Conservation (phyloP, 2,329 filamentous ascomycete genomes). For the Xylaria polymorpha region DNA sequence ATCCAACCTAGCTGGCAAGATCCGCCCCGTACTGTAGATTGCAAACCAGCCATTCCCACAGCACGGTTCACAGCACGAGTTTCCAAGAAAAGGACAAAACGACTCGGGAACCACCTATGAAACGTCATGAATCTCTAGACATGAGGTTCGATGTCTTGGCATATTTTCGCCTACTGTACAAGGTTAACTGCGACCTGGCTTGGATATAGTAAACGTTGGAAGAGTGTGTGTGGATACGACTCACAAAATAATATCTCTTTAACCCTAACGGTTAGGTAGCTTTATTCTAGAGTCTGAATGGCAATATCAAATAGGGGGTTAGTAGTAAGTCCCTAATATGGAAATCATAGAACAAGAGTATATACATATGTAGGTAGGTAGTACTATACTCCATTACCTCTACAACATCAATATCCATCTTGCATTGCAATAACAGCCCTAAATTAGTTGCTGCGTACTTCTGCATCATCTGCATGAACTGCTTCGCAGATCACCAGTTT, state of each 20-base stretch:
- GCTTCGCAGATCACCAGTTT: neutral
- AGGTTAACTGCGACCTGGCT: neutral
- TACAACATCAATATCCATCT: too few relatives aligned
- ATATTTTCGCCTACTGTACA: neutral
- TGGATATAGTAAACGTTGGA: neutral
- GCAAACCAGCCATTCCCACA: neutral
- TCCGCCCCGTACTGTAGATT: neutral
- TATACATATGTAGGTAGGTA: too few relatives aligned
- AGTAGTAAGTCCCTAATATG: too few relatives aligned
- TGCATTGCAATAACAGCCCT: neutral
- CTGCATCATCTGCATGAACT: neutral
- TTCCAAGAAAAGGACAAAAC: conserved; percentile 26
- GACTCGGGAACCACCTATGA: conserved; percentile 9
- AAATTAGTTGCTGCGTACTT: neutral
- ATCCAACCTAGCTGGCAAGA: conserved; percentile 1
- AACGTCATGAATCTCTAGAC: neutral
- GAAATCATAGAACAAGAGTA: too few relatives aligned
- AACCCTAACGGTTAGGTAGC: too few relatives aligned
- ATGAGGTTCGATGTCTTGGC: conserved; percentile 7
- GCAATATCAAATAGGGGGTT: too few relatives aligned
- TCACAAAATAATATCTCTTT: neutral
- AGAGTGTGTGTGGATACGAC: too few relatives aligned
- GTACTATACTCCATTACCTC: too few relatives aligned
- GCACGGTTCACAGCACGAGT: conserved; percentile 5
- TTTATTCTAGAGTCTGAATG: too few relatives aligned